Percentiles rank a stretch among this genome's conserved stretches.
Conservation (phyloP, 345 rosid genomes). For the Chamaenerion angustifolium region DNA sequence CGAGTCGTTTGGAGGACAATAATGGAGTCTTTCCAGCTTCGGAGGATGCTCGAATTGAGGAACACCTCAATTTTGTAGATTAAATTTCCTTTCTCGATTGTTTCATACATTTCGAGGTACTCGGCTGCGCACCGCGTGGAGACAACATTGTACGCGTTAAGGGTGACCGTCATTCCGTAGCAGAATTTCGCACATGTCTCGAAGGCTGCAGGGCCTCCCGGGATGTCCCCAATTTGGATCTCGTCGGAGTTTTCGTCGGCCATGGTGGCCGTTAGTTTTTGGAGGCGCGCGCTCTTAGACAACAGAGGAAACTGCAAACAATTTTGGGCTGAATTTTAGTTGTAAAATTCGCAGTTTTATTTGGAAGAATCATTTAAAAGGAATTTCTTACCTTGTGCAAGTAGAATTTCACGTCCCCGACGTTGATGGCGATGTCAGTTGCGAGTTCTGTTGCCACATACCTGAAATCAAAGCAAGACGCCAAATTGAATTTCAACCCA, state of each 20-base stretch:
- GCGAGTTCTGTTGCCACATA: conserved; percentile 46
- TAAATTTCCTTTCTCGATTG: conserved; percentile 50
- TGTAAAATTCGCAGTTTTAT: too few relatives aligned
- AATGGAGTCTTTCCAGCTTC: conserved; percentile 73
- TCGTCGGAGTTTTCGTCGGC: conserved; percentile 35
- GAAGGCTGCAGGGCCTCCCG: conserved; percentile 78
- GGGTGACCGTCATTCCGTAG: conserved; percentile 82
- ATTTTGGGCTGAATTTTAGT: too few relatives aligned
- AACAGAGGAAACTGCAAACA: conserved; percentile 48
- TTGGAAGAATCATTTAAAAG: too few relatives aligned
- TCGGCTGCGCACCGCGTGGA: conserved; percentile 80
- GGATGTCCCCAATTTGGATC: conserved; percentile 49
- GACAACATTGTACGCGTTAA: conserved; percentile 75
- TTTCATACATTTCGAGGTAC: conserved; percentile 57
- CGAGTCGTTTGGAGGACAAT: conserved; percentile 46
- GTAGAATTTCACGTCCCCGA: conserved; percentile 40
- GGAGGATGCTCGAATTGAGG: conserved; percentile 49
- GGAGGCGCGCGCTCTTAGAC: conserved; percentile 44
- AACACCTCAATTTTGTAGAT: conserved; percentile 65
- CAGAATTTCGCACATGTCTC: conserved; percentile 86
- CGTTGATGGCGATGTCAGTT: conserved; percentile 38
- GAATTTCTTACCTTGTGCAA: conserved; percentile 42
- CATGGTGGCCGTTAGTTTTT: conserved; percentile 25
- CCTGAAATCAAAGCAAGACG: conserved; percentile 14
- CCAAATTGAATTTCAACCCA: too few relatives aligned